These are phyloP conservation scores for Falciphora oryzae DNA, from an alignment of 2,329 filamentous ascomycete species.

Conservation along the genomic window DNA sequence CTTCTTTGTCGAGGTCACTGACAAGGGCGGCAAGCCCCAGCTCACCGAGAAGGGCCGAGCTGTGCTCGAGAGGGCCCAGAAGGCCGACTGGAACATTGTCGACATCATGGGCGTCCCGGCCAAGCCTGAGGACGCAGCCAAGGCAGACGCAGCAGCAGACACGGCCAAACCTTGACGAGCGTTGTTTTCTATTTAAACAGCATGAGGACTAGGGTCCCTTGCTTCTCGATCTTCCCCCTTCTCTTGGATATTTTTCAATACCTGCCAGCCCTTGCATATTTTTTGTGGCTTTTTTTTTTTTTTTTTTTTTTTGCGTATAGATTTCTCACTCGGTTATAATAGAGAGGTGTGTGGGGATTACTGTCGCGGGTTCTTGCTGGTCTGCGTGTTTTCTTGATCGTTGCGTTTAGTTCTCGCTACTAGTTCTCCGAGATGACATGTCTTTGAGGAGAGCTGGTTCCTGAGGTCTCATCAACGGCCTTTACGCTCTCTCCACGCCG, in stretches of 20 bases:
- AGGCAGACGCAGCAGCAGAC: not conserved
- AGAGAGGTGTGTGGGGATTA: not conserved
- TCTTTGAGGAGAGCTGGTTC: no score
- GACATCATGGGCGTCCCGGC: conserved; percentile 19
- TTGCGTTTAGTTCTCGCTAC: not conserved
- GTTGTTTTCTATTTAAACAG: not conserved
- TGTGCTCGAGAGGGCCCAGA: conserved; percentile 47
- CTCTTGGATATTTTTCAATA: not conserved
- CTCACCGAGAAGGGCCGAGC: conserved; percentile 47
- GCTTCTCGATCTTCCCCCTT: not conserved
- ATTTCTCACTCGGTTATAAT: not conserved
- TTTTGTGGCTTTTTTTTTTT: not conserved
- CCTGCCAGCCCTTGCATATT: not conserved
- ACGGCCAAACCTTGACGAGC: not conserved
- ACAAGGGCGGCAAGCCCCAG: conserved; percentile 50
- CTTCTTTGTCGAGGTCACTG: conserved; percentile 67
- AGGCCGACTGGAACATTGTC: conserved; percentile 40
- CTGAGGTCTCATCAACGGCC: no score
- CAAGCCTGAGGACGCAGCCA: conserved; percentile 1
- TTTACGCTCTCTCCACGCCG: no score
- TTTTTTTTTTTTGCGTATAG: not conserved
- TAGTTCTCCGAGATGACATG: not conserved
- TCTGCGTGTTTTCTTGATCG: not conserved
- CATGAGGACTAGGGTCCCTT: not conserved
- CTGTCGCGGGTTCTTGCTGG: not conserved